Conservation (phyloP, 2,329 filamentous ascomycete species). For the Penicillium sp. region DNA sequence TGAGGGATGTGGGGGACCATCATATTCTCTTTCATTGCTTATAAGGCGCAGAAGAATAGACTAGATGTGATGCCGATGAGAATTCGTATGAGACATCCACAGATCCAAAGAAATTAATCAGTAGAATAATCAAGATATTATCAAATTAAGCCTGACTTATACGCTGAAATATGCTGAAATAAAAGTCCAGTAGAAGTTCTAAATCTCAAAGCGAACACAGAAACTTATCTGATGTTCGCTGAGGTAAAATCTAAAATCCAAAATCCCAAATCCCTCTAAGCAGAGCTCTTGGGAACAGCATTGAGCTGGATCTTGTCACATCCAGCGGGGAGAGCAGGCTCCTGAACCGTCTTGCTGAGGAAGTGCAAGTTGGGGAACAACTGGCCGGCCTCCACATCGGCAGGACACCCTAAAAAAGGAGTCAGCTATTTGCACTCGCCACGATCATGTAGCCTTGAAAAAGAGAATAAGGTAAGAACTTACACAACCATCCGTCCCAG, state of each 20-base stretch:
- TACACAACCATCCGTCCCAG: constrained; percentile 29
- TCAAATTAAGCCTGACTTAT: background rate
- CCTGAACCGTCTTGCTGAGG: constrained; percentile 4
- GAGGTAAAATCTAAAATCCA: background rate
- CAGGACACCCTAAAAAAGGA: constrained; percentile 2
- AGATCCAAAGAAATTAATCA: too few species aligned
- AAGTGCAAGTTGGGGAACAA: constrained; percentile 12
- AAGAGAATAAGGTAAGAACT: constrained; percentile 25
- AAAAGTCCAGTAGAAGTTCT: background rate
- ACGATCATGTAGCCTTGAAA: background rate
- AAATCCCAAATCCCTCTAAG: background rate
- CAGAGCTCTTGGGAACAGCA: background rate
- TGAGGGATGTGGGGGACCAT: background rate
- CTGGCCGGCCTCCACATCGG: constrained; percentile 4
- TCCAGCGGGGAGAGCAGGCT: constrained; percentile 3
- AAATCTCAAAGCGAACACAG: background rate
- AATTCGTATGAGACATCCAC: background rate
- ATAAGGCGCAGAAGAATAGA: background rate
- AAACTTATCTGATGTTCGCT: background rate
- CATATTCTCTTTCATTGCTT: background rate
- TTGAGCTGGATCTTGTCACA: constrained; percentile 14
- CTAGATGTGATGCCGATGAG: too few species aligned
- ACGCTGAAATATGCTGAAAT: background rate
- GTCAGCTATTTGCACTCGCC: background rate
- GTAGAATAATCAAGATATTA: background rate